Base-by-base conservation (phyloP, 2,329 filamentous ascomycete genomes). In the Hirsutella rhossiliensis region DNA sequence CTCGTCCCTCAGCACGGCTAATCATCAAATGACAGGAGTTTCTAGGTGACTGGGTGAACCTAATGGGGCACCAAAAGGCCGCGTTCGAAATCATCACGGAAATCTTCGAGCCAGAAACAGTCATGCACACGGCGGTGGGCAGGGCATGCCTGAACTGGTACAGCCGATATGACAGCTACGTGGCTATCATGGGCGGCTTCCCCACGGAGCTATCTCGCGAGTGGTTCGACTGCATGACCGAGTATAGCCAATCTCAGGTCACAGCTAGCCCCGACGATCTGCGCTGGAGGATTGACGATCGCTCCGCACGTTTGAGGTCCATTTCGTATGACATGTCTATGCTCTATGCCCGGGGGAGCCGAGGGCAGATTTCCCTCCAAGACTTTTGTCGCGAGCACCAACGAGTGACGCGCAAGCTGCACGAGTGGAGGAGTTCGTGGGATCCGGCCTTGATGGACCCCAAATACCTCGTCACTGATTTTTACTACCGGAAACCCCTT, bases 11-110 rank as follows among this genome's bases (percentile, higher is more conserved):
- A 7, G 7, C 4, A 23, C 23, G 23, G 23, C 23, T 23, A 23
- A 23, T 23, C 23, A 23, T 23, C 23, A 23, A 7, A 7, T 23
- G 4, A 11, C 43, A 95, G 87, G 92, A 97, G 64, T 94, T 88
- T 55, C 73, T 97, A 39, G 92, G 92, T 12, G 92, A 98, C 59
- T 97, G 88, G 88, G 79, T 94, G 43, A 96, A 94, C 55, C 71
- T 97, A 15, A 82, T 92, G 63, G 86, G 88, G 19, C 92, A 97
- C 59, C 89, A 96, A 60, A 87, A 84, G 58, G 92, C 90, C 11
- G 92, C 92, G 0, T 78, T 84, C 56, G 79, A 87, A 50, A 82
- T 97, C 54, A 67, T 97, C 39, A 83, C 75, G 1, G 77, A 82
- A 38, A 66, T 96, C 0, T 89, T 87, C 58, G 87, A 80, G 0